Evolutionary conservation across 2,329 filamentous ascomycete species (phyloP).

Genomic region (Didymella pomorum): DNA sequence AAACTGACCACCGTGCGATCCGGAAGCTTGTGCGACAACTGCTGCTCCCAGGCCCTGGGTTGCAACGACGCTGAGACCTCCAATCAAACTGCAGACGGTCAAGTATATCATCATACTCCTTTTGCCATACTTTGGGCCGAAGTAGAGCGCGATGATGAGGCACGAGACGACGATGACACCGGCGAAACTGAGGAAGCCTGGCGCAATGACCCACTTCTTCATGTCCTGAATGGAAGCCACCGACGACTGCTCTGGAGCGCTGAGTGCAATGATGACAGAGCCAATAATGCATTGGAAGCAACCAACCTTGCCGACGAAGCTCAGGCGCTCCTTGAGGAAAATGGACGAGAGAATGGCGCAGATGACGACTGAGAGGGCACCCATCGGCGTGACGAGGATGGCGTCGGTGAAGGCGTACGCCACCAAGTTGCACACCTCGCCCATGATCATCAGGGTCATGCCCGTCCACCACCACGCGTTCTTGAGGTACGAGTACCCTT

Average conservation of each 20-base stretch:
- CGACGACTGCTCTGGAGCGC: conserved; percentile 85
- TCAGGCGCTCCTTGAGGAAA: conserved; percentile 93
- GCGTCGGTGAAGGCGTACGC: conserved; percentile 97
- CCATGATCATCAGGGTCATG: conserved; percentile 96
- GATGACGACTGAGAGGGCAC: conserved; percentile 90
- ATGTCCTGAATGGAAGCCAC: conserved; percentile 91
- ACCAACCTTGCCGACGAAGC: conserved; percentile 93
- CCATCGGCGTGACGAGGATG: conserved; percentile 91
- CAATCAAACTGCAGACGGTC: conserved; percentile 93
- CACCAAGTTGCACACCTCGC: conserved; percentile 96
- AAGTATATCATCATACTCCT: conserved; percentile 98
- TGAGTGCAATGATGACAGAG: conserved; percentile 91
- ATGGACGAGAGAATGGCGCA: conserved; percentile 91
- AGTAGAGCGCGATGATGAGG: conserved; percentile 76
- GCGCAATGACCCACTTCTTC: conserved; percentile 84
- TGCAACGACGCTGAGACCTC: conserved; percentile 91
- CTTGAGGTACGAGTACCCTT: conserved; percentile 97
- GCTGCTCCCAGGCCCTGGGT: conserved; percentile 93
- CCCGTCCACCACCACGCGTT: conserved; percentile 94
- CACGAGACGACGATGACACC: conserved; percentile 82
- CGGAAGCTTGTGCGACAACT: conserved; percentile 84
- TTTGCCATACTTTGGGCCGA: conserved; percentile 88
- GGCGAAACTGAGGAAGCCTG: conserved; percentile 84
- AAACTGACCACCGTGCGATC: conserved; percentile 77
- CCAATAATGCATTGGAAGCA: conserved; percentile 96